These are phyloP conservation scores for Fusarium sp. DNA, from an alignment of 2,329 filamentous ascomycete genomes.

Conservation along the genomic window DNA sequence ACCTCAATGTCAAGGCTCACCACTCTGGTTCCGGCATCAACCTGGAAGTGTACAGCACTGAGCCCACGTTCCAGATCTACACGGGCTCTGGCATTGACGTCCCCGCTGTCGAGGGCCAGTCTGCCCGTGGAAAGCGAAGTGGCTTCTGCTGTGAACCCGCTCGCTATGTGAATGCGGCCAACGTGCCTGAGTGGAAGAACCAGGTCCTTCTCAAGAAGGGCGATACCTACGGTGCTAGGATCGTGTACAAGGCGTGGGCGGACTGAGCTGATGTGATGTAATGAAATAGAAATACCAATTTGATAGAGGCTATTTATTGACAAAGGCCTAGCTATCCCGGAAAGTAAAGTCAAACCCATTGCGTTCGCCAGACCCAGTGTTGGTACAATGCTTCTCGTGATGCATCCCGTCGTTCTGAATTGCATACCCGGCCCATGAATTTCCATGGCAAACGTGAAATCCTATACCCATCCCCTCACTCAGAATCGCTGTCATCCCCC, in stretches of 20 bases:
- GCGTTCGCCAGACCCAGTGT: slow-evolving; percentile 7
- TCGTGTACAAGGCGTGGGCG: slow-evolving; percentile 87
- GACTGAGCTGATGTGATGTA: slow-evolving; percentile 52
- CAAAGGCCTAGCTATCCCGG: slow-evolving; percentile 23
- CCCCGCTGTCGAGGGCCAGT: slow-evolving; percentile 68
- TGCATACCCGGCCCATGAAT: not conserved
- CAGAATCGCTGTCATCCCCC: slow-evolving; percentile 73
- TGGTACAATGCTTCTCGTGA: slow-evolving; percentile 34
- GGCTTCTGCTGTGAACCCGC: slow-evolving; percentile 95
- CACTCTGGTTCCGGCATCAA: slow-evolving; percentile 80
- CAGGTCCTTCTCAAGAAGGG: slow-evolving; percentile 87
- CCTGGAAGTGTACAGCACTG: slow-evolving; percentile 88
- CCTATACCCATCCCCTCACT: slow-evolving; percentile 48
- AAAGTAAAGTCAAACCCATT: slow-evolving; percentile 10
- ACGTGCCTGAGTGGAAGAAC: slow-evolving; percentile 79
- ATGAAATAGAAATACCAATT: slow-evolving; percentile 5
- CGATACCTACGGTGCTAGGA: slow-evolving; percentile 80
- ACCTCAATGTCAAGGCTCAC: slow-evolving; percentile 73
- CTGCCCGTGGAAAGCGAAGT: slow-evolving; percentile 71
- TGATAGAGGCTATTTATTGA: slow-evolving; percentile 19
- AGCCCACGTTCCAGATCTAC: slow-evolving; percentile 98
- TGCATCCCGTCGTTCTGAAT: slow-evolving; percentile 17
- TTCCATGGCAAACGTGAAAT: slow-evolving; percentile 4
- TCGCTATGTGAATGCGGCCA: slow-evolving; percentile 88
- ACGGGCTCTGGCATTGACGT: slow-evolving; percentile 87